Evolutionary conservation across 345 rosid genomes (phyloP).

Genomic region (Carallia pectinifolia): DNA sequence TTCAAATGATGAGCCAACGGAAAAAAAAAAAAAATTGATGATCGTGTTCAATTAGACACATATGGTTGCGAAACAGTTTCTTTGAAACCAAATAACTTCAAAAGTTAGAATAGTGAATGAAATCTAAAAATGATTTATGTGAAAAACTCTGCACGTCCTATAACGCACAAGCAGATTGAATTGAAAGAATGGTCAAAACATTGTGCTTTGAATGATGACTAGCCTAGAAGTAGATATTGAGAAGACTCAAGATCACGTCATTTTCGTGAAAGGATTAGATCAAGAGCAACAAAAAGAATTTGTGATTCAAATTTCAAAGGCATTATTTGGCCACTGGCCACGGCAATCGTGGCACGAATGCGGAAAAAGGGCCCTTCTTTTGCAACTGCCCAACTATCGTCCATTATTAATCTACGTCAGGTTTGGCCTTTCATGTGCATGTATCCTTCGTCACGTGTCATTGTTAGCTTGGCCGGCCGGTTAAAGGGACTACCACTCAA

Average conservation of each 20-base stretch:
- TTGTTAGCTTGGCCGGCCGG: constrained; percentile 21
- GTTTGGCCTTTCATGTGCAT: neutral
- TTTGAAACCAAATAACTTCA: no score
- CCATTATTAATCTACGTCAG: neutral
- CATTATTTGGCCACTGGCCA: neutral
- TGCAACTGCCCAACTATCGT: neutral
- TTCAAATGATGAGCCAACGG: no score
- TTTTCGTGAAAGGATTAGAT: constrained; percentile 18
- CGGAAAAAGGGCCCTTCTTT: neutral
- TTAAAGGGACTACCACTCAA: constrained; percentile 28
- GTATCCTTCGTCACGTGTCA: constrained; percentile 24
- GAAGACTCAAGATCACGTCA: constrained; percentile 24
- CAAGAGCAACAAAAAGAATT: neutral
- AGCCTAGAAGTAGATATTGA: neutral
- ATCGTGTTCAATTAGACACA: no score
- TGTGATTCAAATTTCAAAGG: constrained; percentile 15
- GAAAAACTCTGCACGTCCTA: no score
- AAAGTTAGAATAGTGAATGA: no score
- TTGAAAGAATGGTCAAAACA: no score
- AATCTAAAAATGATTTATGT: no score
- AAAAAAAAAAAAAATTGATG: no score
- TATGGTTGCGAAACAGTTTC: no score
- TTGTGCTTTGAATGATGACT: no score
- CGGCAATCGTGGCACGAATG: neutral
- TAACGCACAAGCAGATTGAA: no score